Evolutionary conservation across 2,329 filamentous ascomycete genomes (phyloP).

Genomic region (Trichoderma endophyticum): DNA sequence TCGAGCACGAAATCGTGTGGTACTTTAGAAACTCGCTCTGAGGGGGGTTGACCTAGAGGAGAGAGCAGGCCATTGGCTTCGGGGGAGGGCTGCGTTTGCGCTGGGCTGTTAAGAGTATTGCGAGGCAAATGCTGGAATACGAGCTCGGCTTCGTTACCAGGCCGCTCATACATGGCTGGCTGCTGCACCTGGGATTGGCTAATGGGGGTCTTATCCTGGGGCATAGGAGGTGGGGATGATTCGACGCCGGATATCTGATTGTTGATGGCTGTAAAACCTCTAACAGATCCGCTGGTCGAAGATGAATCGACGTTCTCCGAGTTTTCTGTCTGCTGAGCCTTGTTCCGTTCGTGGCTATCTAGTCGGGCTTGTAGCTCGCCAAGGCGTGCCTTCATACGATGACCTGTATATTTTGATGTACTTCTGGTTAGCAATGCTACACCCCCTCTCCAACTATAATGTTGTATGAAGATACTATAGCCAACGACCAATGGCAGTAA

Average conservation of each 20-base stretch:
- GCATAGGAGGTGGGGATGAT: slow-evolving; percentile 17
- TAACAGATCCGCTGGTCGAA: background rate
- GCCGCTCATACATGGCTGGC: slow-evolving; percentile 20
- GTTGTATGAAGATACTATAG: background rate
- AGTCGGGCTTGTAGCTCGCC: slow-evolving; percentile 31
- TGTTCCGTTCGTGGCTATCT: slow-evolving; percentile 27
- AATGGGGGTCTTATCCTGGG: slow-evolving; percentile 6
- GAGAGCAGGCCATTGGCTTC: slow-evolving; percentile 22
- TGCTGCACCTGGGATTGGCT: slow-evolving; percentile 15
- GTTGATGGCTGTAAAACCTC: slow-evolving; percentile 4
- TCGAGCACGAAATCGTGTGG: slow-evolving; percentile 27
- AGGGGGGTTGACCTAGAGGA: slow-evolving; percentile 17
- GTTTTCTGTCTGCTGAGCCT: slow-evolving; percentile 10
- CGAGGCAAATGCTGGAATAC: slow-evolving; percentile 19
- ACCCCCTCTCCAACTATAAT: background rate
- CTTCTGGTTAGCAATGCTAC: background rate
- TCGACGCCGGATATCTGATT: slow-evolving; percentile 2
- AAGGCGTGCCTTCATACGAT: slow-evolving; percentile 33
- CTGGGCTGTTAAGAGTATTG: slow-evolving; percentile 24
- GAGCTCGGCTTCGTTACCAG: slow-evolving; percentile 15
- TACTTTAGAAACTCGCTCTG: slow-evolving; percentile 18
- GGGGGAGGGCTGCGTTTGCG: slow-evolving; percentile 21
- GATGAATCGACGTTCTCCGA: background rate
- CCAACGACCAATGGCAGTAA: background rate
- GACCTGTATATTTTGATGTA: slow-evolving; percentile 20